phyloP scores from a whole-genome alignment of 345 rosid genomes.

The Sapria himalayana region DNA sequence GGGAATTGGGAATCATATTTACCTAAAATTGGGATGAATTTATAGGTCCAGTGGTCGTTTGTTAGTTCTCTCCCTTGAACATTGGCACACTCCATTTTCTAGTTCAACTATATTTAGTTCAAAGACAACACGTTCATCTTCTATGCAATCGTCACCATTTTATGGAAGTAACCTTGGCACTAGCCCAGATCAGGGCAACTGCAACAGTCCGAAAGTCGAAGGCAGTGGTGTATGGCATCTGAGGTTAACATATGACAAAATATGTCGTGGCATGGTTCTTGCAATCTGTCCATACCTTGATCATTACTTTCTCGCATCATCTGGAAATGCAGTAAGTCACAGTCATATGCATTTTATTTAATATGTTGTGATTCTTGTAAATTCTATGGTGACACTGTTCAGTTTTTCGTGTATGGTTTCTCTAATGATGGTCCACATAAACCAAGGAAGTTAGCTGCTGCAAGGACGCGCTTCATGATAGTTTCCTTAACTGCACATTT shows the following conservation, averaged over 20 bases:
- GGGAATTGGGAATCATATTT: too few relatives aligned
- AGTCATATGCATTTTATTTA: slow-evolving; percentile 2
- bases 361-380: slow-evolving; percentile 9
- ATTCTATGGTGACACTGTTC: slow-evolving; percentile 12
- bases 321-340: slow-evolving; percentile 84
- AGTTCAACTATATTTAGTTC: slow-evolving; percentile 51
- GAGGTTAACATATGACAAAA: slow-evolving; percentile 26
- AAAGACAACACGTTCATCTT: slow-evolving; percentile 49
- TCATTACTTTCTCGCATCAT: slow-evolving; percentile 75
- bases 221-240: slow-evolving; percentile 75
- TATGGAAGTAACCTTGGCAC: slow-evolving; percentile 74
- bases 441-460: slow-evolving; percentile 49
- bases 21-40: too few relatives aligned
- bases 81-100: slow-evolving; percentile 44
- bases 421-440: slow-evolving; percentile 45
- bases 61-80: slow-evolving; percentile 54
- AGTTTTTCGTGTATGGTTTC: slow-evolving; percentile 84
- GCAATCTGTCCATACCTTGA: slow-evolving; percentile 90
- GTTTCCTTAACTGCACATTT: slow-evolving; percentile 49
- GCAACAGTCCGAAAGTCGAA: slow-evolving; percentile 62
- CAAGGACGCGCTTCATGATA: slow-evolving; percentile 87
- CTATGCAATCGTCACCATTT: slow-evolving; percentile 68
- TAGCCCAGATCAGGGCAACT: slow-evolving; percentile 64
- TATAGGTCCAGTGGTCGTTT: slow-evolving; percentile 87
- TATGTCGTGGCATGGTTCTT: slow-evolving; percentile 75